These are phyloP conservation scores for Arthroderma sp. DNA, from an alignment of 2,329 filamentous ascomycete genomes.

Conservation along the genomic window DNA sequence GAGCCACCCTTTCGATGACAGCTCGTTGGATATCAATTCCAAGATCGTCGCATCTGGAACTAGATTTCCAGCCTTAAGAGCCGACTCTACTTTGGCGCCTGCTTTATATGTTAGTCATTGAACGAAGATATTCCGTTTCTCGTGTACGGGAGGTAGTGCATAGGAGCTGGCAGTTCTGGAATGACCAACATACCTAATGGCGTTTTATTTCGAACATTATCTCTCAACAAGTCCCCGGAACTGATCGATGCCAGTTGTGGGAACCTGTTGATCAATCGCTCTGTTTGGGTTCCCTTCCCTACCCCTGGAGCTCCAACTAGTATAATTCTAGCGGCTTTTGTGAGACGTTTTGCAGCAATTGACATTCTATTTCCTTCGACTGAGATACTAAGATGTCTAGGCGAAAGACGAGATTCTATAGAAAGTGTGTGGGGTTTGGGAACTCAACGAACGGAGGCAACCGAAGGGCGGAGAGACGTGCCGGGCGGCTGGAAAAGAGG, in stretches of 20 bases:
- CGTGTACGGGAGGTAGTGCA: too few species aligned
- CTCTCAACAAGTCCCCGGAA: conserved; percentile 80
- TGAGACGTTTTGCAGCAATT: conserved; percentile 39
- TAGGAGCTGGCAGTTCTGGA: neutral
- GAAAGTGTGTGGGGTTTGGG: too few species aligned
- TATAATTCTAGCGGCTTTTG: conserved; percentile 78
- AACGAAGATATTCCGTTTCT: too few species aligned
- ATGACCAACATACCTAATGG: conserved; percentile 52
- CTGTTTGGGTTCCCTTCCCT: conserved; percentile 91
- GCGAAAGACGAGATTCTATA: too few species aligned
- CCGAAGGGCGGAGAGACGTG: too few species aligned
- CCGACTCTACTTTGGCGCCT: conserved; percentile 83
- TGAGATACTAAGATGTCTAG: too few species aligned
- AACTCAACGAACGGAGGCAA: too few species aligned
- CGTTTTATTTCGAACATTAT: conserved; percentile 82
- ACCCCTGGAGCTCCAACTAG: conserved; percentile 92
- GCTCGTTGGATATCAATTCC: conserved; percentile 79
- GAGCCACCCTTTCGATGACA: conserved; percentile 76
- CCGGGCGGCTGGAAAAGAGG: too few species aligned
- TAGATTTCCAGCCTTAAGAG: conserved; percentile 78
- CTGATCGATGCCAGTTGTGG: conserved; percentile 83
- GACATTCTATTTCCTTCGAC: conserved; percentile 4
- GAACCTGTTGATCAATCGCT: conserved; percentile 73
- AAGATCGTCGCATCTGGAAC: conserved; percentile 87
- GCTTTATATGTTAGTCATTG: conserved; percentile 7